phyloP scores from a whole-genome alignment of 768 basidiomycete species.

The Gautieria morchelliformis region DNA sequence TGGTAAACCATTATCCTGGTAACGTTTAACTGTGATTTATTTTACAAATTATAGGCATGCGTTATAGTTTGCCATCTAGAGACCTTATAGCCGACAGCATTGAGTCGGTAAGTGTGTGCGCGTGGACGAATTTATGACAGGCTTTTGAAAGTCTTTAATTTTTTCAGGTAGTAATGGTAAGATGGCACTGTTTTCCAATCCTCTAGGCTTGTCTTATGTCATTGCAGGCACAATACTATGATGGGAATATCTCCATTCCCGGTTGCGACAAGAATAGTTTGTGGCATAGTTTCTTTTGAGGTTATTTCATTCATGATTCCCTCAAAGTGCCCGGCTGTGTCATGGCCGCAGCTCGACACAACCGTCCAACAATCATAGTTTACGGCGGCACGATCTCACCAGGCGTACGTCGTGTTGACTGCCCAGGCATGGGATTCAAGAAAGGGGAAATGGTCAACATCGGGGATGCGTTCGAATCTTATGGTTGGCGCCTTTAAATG shows the following conservation, averaged over 20 bases:
- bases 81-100: constrained; percentile 88
- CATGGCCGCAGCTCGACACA: constrained; percentile 79
- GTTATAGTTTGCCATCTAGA: constrained; percentile 78
- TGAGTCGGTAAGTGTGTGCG: constrained; percentile 48
- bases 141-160: not conserved
- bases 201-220: no score
- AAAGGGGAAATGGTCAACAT: constrained; percentile 82
- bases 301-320: not conserved
- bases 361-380: constrained; percentile 79
- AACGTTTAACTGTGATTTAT: not conserved
- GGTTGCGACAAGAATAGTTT: constrained; percentile 80
- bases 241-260: constrained; percentile 78
- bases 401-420: constrained; percentile 65
- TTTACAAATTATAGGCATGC: constrained; percentile 49
- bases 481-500: constrained; percentile 35
- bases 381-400: constrained; percentile 79
- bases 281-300: not conserved
- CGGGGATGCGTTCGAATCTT: constrained; percentile 78
- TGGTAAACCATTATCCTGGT: constrained; percentile 35
- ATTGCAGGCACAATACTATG: constrained; percentile 73
- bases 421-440: constrained; percentile 65
- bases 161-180: constrained; percentile 46
- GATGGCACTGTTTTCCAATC: constrained; percentile 1
- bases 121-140: not conserved
- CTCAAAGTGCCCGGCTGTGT: constrained; percentile 65